Conservation (phyloP, 2,329 filamentous ascomycete genomes). For the Dactylellina sp. region DNA sequence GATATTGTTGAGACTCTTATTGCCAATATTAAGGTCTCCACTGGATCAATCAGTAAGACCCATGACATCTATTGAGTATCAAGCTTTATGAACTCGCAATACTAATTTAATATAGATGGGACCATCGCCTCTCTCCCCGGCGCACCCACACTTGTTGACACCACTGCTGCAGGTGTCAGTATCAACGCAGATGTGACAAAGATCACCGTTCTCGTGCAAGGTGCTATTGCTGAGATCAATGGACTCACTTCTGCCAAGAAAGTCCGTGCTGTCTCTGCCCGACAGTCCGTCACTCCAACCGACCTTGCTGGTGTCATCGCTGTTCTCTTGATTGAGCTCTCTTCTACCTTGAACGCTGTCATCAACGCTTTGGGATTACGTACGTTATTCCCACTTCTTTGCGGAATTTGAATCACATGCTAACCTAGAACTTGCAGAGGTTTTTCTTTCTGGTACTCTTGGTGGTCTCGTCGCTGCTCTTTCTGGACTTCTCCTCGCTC, state of each 20-base stretch:
- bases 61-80: not conserved
- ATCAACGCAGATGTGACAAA: conserved; percentile 20
- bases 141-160: not conserved
- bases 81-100: not conserved
- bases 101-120: conserved; percentile 23
- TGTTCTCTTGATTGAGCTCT: conserved; percentile 29
- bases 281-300: conserved; percentile 5
- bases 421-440: conserved; percentile 15
- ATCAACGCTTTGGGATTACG: conserved; percentile 36
- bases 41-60: conserved; percentile 29
- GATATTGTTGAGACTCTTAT: conserved; percentile 11
- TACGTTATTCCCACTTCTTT: conserved; percentile 7
- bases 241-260: not conserved
- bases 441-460: conserved; percentile 32
- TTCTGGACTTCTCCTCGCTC: conserved; percentile 31
- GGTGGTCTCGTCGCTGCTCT: conserved; percentile 35
- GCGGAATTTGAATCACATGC: not conserved
- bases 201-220: conserved; percentile 23
- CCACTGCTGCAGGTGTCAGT: not conserved
- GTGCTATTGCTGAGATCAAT: conserved; percentile 17
- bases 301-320: conserved; percentile 24
- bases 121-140: conserved; percentile 21
- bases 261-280: not conserved
- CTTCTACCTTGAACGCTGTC: conserved; percentile 27
- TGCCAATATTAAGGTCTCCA: conserved; percentile 15